Base-by-base conservation (phyloP, 495 filamentous ascomycete genomes). In the Xylaria telfairii region DNA sequence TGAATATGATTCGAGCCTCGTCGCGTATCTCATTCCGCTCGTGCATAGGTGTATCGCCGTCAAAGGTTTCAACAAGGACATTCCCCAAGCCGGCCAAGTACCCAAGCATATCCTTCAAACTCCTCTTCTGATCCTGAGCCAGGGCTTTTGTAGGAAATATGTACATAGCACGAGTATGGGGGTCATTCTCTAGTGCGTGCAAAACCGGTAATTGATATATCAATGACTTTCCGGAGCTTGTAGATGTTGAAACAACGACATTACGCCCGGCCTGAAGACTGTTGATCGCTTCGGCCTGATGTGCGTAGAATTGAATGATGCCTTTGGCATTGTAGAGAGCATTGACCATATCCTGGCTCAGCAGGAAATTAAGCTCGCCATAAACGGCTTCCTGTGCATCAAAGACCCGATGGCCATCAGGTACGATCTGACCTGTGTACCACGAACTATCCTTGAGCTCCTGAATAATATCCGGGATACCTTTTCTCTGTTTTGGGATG, bases 141-240 rank as follows among this genome's bases (percentile, higher is more conserved):
- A 99, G 84, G 13, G 96, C 96, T 81, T 99, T 99, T 3, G 96
- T 99, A 1, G 96, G 96, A 71, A 99, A 99, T 28, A 99, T 97
- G 77, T 97, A 98, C 91, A 99, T 93, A 12, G 96, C 95, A 73
- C 95, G 84, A 53, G 93, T 91, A 57, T 91, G 85, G 4, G 75
- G 79, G 72, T 98, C 92, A 53, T 87, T 83, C 79, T 98, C 95
- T 13, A 99, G 85, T 34, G 91, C 92, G 77, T 97, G 91, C 32
- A 99, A 82, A 72, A 98, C 95, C 0, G 96, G 96, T 24, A 99
- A 84, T 75, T 98, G 96, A 76, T 98, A 99, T 65, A 98, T 98
- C 39, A 99, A 81, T 6, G 93, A 97, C 80, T 99, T 99, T 6
- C 96, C 96, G 0, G 96, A 98, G 79, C 92, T 95, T 0, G 96